A percentile compares a stretch with the other conserved stretches of the same genome.
These are phyloP conservation scores for Penicillium subrubescens DNA, from an alignment of 495 filamentous ascomycete species.

Conservation along the genomic window DNA sequence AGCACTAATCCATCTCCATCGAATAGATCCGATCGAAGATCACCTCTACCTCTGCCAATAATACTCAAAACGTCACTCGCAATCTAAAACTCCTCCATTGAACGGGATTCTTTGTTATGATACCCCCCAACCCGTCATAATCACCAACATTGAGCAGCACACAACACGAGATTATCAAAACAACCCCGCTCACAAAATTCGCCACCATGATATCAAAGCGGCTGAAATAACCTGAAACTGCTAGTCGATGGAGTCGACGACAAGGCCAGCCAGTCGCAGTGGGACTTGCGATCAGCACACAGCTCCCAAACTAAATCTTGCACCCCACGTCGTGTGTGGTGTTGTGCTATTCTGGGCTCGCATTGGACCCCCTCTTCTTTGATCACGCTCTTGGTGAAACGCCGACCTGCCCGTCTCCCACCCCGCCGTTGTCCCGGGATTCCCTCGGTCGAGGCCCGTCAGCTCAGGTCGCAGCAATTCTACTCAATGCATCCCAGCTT, in stretches of 20 bases:
- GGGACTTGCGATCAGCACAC: slow-evolving; percentile 3
- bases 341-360: slow-evolving; percentile 22
- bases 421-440: slow-evolving; percentile 2
- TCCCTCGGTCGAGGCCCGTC: slow-evolving; percentile 7
- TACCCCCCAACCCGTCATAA: neutral
- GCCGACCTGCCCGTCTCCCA: neutral
- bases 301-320: slow-evolving; percentile 10
- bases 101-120: neutral
- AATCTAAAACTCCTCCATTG: neutral
- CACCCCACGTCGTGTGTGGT: slow-evolving; percentile 21
- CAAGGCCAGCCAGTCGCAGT: slow-evolving; percentile 17
- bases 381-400: slow-evolving; percentile 19
- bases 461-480: slow-evolving; percentile 5
- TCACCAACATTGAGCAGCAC: neutral
- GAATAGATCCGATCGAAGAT: neutral
- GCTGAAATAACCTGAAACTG: slow-evolving; percentile 22
- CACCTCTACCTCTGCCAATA: neutral
- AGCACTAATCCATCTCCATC: neutral
- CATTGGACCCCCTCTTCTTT: neutral
- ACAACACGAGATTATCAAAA: neutral
- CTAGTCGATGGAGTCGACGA: slow-evolving; percentile 22
- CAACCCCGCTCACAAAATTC: slow-evolving; percentile 4
- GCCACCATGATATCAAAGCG: slow-evolving; percentile 25
- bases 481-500: neutral
- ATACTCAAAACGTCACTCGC: neutral